Conservation (phyloP, 2,329 filamentous ascomycete species). For the Talaromyces amestolkiae region DNA sequence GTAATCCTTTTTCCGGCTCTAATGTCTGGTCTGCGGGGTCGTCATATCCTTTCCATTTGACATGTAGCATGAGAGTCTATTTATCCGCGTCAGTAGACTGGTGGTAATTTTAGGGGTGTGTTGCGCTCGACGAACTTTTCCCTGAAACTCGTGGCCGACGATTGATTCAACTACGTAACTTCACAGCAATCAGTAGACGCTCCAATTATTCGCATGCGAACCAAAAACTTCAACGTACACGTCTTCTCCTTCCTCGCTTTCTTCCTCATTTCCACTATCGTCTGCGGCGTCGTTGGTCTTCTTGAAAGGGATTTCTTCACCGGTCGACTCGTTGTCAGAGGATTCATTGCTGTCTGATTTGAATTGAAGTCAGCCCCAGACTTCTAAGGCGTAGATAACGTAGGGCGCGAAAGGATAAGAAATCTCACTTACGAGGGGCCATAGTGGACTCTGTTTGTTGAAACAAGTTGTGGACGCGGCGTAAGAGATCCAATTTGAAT, state of each 20-base stretch:
- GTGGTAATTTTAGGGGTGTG: neutral
- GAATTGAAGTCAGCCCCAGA: neutral
- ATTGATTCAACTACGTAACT: conserved; percentile 45
- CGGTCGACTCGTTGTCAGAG: conserved; percentile 38
- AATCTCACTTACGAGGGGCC: conserved; percentile 40
- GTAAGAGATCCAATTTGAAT: conserved; percentile 17
- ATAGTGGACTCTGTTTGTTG: conserved; percentile 28
- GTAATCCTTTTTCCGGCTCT: conserved; percentile 47
- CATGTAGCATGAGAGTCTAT: conserved; percentile 40
- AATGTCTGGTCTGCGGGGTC: conserved; percentile 44
- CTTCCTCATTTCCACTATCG: conserved; percentile 29
- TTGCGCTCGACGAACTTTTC: conserved; percentile 30
- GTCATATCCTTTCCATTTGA: conserved; percentile 51
- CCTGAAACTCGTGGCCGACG: conserved; percentile 36
- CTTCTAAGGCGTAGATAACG: neutral
- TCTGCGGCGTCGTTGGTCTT: conserved; percentile 25
- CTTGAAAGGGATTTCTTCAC: conserved; percentile 38
- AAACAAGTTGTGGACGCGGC: conserved; percentile 7
- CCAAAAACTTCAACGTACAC: conserved; percentile 10
- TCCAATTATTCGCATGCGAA: neutral
- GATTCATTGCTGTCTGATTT: conserved; percentile 31
- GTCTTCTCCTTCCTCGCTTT: conserved; percentile 25
- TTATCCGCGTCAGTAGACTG: conserved; percentile 12
- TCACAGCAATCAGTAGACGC: neutral
- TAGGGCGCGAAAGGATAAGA: conserved; percentile 19